Base-by-base conservation (phyloP, 768 basidiomycete species). In the Pholiota microspora region DNA sequence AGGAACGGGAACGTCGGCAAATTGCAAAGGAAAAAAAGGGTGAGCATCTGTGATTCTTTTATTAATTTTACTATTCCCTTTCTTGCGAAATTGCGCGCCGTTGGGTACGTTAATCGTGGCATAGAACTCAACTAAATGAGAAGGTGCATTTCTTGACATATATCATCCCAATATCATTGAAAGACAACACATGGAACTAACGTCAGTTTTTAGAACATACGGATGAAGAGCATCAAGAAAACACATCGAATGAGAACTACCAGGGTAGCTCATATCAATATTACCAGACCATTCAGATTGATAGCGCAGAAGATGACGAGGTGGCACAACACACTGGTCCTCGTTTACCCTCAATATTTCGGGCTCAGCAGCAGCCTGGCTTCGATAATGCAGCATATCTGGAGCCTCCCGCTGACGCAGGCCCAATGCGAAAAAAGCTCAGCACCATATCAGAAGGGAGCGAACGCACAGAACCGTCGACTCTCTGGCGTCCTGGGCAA, bases 21-120 rank as follows among this genome's bases (percentile, higher is more conserved):
- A 73, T 77, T 46, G 86, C 85, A 23, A 80, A 75, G 61, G 89
- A 91, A 66, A 85, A 89, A 62, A 88, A 86, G 89, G 94, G 94
- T 94, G 76, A 88, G 92, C 78, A 59, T 66, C 31, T 60, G 47
- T 45, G 58, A 72, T 50, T 63, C 65, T 66, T 69, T 71, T 58
- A 24, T 49, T 57, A 55, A 49, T 42, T 57, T 62, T 58, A 44
- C 48, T 63, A 18, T 54, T 61, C 58, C 66, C 59, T 59, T 61
- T 59, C 64, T 69, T 60, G 65, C 60, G 67, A 69, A 64, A 34
- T 27, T 31, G 61, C 64, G 40, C 21, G 40, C 52, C 56, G 52
- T 56, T 59, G 56, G 61, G 58, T 57, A 58, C 53, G 50, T 59
- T 59, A 58, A 62, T 54, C 45, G 62, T 67, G 65, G 64, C 65